Base-by-base conservation (phyloP, 2,329 filamentous ascomycete genomes). In the Fulvia fulva region DNA sequence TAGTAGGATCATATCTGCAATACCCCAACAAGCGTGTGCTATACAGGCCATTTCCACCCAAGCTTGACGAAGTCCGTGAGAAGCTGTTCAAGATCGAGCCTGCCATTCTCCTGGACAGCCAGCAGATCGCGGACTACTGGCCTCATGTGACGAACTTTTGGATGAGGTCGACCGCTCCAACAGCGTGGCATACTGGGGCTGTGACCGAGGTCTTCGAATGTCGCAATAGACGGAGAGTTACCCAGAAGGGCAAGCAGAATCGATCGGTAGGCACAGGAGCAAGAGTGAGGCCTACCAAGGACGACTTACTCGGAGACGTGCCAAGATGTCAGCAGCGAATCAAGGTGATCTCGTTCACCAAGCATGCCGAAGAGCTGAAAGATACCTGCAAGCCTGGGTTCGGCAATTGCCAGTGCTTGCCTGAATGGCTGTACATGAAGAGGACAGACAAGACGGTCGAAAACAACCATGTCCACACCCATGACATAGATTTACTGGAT, bases 111-210 rank as follows among this genome's bases (percentile, higher is more conserved):
- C 50, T 67, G 8, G 56, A 62, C 45, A 66, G 63, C 53, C 66
- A 68, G 53, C 62, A 66, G 28, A 66, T 66, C 26, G 60, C 64
- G 1, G 63, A 67, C 53, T 66, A 66, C 47, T 64, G 64, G 59
- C 60, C 61, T 21, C 66, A 68, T 34, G 62, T 68, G 59, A 63
- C 59, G 43, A 66, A 68, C 49, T 37, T 67, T 12, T 67, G 56
- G 56, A 41, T 55, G 21, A 53, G 63, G 16, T 58, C 57, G 14
- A 59, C 59, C 9, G 55, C 52, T 14, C 55, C 61, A 5, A 30
- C 21, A 16, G 19, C 37, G 14, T 50, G 52, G 26, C 51, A 50
- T n/a, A 65, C 63, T 32, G 65, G 62, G 23, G 46, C 60, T 11
- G 60, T 62, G 4, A 46, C 46, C 6, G 66, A 68, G 51, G 53